A percentile compares a stretch with the other conserved stretches of the same genome.
These are phyloP conservation scores for Stephania japonica DNA, from an alignment of 164 flowering plant genomes.

Conservation along the genomic window DNA sequence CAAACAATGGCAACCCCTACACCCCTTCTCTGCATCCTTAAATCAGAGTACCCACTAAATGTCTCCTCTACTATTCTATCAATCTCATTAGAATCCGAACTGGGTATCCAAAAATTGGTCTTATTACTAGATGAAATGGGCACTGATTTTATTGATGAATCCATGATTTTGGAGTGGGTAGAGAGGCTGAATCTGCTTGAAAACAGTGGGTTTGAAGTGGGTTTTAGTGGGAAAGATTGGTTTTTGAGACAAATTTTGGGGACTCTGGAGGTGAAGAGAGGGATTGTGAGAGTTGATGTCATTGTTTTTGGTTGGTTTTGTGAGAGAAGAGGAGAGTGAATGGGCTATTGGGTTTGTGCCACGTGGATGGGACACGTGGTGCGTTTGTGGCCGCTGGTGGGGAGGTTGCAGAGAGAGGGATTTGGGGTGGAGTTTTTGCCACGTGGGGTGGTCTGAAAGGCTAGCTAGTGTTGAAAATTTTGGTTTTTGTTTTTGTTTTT, in stretches of 20 bases:
- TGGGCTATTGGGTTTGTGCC: background rate
- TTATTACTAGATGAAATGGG: constrained; percentile 9
- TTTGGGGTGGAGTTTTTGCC: too few species aligned
- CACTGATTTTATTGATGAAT: constrained; percentile 13
- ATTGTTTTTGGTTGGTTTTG: constrained; percentile 1
- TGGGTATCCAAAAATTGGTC: constrained; percentile 34
- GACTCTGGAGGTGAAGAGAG: background rate
- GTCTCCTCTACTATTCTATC: constrained; percentile 38
- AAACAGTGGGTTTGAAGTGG: constrained; percentile 14
- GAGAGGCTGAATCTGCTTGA: constrained; percentile 4
- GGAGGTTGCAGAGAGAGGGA: background rate
- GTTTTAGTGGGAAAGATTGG: constrained; percentile 6
- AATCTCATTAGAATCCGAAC: constrained; percentile 27
- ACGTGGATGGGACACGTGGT: background rate
- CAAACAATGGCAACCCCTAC: constrained; percentile 71
- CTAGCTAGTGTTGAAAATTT: too few species aligned
- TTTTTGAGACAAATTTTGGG: constrained; percentile 10
- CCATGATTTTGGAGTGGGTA: constrained; percentile 23
- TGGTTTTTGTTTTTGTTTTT: too few species aligned
- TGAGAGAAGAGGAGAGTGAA: background rate
- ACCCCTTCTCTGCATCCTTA: constrained; percentile 35
- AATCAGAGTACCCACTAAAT: constrained; percentile 40
- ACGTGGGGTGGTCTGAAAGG: too few species aligned
- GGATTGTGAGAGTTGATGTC: constrained; percentile 7
- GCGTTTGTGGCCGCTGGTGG: background rate